phyloP scores from a whole-genome alignment of 225 moss, liverwort and hornwort genomes.

The Bryoerythrophyllum caledonicum region DNA sequence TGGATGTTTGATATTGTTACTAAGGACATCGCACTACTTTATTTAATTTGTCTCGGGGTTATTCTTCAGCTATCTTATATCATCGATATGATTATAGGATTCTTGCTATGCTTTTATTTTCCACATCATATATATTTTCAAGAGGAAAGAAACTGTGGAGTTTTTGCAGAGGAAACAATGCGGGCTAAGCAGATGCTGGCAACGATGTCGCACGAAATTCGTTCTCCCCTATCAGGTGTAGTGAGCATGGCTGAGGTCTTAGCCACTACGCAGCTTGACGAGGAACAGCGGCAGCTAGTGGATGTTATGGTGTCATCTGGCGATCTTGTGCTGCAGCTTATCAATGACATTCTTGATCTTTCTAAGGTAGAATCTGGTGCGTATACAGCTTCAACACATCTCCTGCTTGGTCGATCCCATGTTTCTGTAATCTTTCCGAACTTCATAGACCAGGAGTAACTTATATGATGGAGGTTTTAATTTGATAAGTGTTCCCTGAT shows the following conservation, averaged over 20 bases:
- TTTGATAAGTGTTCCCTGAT: conserved; percentile 7
- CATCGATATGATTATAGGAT: not conserved
- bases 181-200: conserved; percentile 92
- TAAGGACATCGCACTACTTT: not conserved
- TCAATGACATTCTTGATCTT: conserved; percentile 89
- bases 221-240: conserved; percentile 81
- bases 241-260: conserved; percentile 88
- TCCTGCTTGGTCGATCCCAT: not conserved
- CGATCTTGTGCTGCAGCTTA: conserved; percentile 83
- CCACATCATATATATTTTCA: not conserved
- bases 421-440: not conserved
- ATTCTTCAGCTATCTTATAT: not conserved
- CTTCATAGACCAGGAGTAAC: not conserved
- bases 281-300: conserved; percentile 83
- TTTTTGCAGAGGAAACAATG: conserved; percentile 74
- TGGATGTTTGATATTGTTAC: not conserved
- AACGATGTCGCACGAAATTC: conserved; percentile 93
- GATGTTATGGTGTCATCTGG: conserved; percentile 87
- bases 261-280: conserved; percentile 71
- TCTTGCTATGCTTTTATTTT: not conserved
- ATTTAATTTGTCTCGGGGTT: not conserved
- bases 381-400: conserved; percentile 16
- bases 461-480: not conserved
- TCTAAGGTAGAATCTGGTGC: conserved; percentile 90
- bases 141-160: conserved; percentile 3